phyloP scores from a whole-genome alignment of 805 yeast species.

The Ogataea henricii region DNA sequence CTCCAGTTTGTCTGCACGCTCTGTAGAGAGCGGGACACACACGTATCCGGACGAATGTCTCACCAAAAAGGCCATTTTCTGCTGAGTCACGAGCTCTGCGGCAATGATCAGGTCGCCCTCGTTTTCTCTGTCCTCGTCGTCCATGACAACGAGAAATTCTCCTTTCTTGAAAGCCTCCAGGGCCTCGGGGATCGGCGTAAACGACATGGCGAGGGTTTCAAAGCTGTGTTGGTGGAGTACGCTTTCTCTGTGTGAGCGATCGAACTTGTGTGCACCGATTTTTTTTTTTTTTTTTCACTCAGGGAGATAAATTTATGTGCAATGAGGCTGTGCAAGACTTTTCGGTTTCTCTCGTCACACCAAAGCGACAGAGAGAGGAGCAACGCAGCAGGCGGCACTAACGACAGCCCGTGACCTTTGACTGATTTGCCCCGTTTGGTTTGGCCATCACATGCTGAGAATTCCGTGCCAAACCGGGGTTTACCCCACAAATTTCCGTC shows the following conservation, averaged over 20 bases:
- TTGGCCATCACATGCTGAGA: neutral
- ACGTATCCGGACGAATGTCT: slow-evolving; percentile 88
- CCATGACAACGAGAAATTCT: slow-evolving; percentile 92
- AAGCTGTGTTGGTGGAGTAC: neutral
- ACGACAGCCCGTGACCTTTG: no score
- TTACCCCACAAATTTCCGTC: slow-evolving; percentile 1
- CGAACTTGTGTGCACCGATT: neutral
- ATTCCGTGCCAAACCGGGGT: no score
- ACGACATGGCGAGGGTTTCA: slow-evolving; percentile 24
- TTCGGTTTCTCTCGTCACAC: neutral
- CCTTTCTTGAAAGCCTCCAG: slow-evolving; percentile 71
- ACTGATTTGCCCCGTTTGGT: no score
- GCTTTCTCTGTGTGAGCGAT: neutral
- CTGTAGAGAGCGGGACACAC: slow-evolving; percentile 82
- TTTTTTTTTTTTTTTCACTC: slow-evolving; percentile 3
- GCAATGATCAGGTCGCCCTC: slow-evolving; percentile 97
- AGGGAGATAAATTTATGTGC: neutral
- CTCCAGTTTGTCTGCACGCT: slow-evolving; percentile 76
- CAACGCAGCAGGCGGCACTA: no score
- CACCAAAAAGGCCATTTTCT: slow-evolving; percentile 92
- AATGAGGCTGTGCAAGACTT: slow-evolving; percentile 1
- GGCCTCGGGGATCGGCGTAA: slow-evolving; percentile 67
- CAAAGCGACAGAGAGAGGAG: no score
- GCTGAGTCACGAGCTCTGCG: slow-evolving; percentile 77
- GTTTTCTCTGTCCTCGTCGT: slow-evolving; percentile 93